A percentile compares a stretch with the other conserved stretches of the same genome.
Evolutionary conservation across 257 asterid species (phyloP).

Genomic region (Verbascum thapsus): DNA sequence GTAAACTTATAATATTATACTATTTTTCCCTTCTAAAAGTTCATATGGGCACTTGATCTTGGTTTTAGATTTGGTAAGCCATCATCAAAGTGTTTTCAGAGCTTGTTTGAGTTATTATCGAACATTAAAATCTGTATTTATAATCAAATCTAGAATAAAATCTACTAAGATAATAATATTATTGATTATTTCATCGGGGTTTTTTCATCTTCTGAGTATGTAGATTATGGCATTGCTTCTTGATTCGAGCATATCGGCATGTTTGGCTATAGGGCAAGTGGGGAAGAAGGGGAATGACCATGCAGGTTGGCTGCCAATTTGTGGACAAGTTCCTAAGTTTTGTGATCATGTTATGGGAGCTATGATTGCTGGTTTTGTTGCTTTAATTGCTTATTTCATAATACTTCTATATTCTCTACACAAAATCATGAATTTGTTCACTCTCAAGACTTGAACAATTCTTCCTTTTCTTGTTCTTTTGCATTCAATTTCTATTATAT

Average conservation of each 20-base stretch:
- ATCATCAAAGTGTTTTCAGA: too few relatives aligned
- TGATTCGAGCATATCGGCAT: conserved; percentile 78
- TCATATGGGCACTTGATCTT: conserved; percentile 52
- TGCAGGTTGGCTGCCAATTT: conserved; percentile 92
- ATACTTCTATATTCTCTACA: conserved; percentile 65
- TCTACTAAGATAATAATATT: too few relatives aligned
- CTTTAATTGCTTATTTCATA: conserved; percentile 52
- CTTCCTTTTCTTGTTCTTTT: background rate
- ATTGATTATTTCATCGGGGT: background rate
- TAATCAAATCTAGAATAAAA: too few relatives aligned
- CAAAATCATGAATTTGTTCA: conserved; percentile 49
- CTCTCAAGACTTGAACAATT: conserved; percentile 35
- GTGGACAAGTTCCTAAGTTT: conserved; percentile 83
- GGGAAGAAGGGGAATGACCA: conserved; percentile 71
- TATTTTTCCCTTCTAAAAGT: conserved; percentile 54
- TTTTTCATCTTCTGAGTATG: background rate
- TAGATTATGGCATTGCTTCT: conserved; percentile 63
- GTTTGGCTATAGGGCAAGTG: conserved; percentile 69
- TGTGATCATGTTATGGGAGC: conserved; percentile 67
- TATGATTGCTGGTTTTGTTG: conserved; percentile 65
- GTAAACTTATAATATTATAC: too few relatives aligned
- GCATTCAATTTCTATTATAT: background rate
- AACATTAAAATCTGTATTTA: too few relatives aligned
- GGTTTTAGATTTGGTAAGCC: conserved; percentile 61
- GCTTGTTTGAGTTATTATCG: too few relatives aligned